Base-by-base conservation (phyloP, 179 eudicot species). In the Dionaea muscipula region DNA sequence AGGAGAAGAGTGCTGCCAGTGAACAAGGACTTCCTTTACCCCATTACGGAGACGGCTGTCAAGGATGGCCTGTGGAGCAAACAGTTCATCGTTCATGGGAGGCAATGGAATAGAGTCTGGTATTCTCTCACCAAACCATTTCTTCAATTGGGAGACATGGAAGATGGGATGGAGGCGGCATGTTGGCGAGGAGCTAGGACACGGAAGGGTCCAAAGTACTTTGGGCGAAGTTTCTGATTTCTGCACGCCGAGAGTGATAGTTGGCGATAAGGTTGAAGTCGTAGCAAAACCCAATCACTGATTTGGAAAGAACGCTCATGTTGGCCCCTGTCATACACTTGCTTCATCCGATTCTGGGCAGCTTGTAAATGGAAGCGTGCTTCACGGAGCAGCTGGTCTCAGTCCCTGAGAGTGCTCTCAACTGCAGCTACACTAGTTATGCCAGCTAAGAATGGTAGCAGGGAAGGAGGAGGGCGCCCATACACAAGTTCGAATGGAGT, bases 261-360 rank as follows among this genome's bases (percentile, higher is more conserved):
- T 47, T 59, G 54, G 51, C 40, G 25, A 26, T 19, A 57, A 5
- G 51, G 61, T 7, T 57, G 61, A 26, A 43, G 37, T 8, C 26
- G 21, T 2, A 44, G 24, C 1, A 59, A 33, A 3, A 59, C 54
- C 27, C 7, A 47, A 22, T 47, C 54, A 3, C 54, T 19, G 16
- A 31, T 45, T 22, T 33, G 26, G 28, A 9, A 59, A 2, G 28
- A 13, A 16, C 31, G 12, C 4, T 59, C 63, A 15, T 51, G 23
- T 1, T 51, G 46, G 16, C 26, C 26, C 12, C 23, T 25, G 45
- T 57, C 9, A 19, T 8, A 22, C 3, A 3, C 3, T 47, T 47
- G 47, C 15, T 43, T 43, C 47, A 43, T 43, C n/a, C 60, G 35
- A 23, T 56, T 56, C 17, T 38, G 38, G 5, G 60, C 48, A 9